Evolutionary conservation across 768 basidiomycete genomes (phyloP).

Genomic region (Hericium rajendrae): DNA sequence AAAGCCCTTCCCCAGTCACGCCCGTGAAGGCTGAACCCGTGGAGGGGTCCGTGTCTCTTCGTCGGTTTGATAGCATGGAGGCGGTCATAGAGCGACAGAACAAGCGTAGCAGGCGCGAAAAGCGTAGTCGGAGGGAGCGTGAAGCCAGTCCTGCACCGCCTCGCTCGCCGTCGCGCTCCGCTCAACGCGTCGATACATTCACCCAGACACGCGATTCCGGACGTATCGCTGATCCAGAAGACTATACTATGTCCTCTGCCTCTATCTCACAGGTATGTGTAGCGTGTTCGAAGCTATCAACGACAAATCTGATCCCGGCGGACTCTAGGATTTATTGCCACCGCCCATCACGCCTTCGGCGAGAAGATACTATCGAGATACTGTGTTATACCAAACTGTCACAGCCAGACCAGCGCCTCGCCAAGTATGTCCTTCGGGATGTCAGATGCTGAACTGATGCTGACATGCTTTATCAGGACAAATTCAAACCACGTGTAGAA

Average conservation of each 20-base stretch:
- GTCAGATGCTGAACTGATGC: not conserved
- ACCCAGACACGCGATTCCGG: conserved; percentile 46
- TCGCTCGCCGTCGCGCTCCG: conserved; percentile 21
- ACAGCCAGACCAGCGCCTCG: conserved; percentile 6
- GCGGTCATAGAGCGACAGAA: conserved; percentile 63
- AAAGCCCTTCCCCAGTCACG: conserved; percentile 39
- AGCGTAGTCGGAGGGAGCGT: conserved; percentile 37
- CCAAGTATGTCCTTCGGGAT: not conserved
- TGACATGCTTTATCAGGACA: not conserved
- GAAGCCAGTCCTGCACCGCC: conserved; percentile 16
- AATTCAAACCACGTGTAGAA: conserved; percentile 10
- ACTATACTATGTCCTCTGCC: not conserved
- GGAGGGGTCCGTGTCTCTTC: conserved; percentile 38
- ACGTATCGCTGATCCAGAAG: conserved; percentile 16
- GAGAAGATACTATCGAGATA: conserved; percentile 14
- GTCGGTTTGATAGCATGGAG: conserved; percentile 69
- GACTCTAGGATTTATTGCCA: conserved; percentile 31
- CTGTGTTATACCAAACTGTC: conserved; percentile 12
- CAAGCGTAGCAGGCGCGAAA: conserved; percentile 47
- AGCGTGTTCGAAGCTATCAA: not conserved
- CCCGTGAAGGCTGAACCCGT: conserved; percentile 56
- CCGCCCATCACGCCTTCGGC: conserved; percentile 19
- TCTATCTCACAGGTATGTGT: conserved; percentile 4
- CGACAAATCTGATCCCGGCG: not conserved
- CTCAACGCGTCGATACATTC: conserved; percentile 37